A percentile compares a stretch with the other conserved stretches of the same genome.
Evolutionary conservation across 2,329 filamentous ascomycete species (phyloP).

Genomic region (Cercospora nicotianae): DNA sequence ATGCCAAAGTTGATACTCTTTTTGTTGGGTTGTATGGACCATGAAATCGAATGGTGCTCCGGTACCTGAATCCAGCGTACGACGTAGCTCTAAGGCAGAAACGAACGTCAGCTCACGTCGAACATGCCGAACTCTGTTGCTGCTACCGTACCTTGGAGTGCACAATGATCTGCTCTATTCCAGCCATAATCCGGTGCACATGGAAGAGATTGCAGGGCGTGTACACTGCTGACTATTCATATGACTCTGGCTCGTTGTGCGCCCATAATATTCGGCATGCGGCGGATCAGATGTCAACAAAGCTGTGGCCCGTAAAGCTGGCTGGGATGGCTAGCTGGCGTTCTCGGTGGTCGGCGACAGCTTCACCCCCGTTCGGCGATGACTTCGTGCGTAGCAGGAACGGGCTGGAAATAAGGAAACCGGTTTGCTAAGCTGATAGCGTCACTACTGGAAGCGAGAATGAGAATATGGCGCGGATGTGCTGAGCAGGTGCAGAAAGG

Average conservation of each 20-base stretch:
- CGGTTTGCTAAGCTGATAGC: not conserved
- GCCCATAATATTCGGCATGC: constrained; percentile 19
- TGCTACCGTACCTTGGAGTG: constrained; percentile 77
- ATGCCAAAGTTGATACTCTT: constrained; percentile 98
- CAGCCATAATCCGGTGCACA: constrained; percentile 64
- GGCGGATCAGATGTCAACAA: constrained; percentile 9
- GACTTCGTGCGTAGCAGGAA: not conserved
- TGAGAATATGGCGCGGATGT: not conserved
- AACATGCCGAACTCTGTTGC: not conserved
- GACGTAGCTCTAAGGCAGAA: constrained; percentile 75
- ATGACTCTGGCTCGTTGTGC: constrained; percentile 10
- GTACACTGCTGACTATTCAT: constrained; percentile 17
- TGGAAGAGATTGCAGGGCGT: not conserved
- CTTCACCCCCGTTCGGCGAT: not conserved
- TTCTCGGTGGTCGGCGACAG: not conserved
- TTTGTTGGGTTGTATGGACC: constrained; percentile 96
- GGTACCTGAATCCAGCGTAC: constrained; percentile 95
- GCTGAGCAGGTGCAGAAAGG: not conserved
- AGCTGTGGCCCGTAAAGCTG: not conserved
- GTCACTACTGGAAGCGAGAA: not conserved
- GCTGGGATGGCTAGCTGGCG: not conserved
- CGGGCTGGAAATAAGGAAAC: not conserved
- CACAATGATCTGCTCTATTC: constrained; percentile 94
- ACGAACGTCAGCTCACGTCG: constrained; percentile 7
- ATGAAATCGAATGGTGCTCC: constrained; percentile 88